Percentiles rank a stretch among this genome's conserved stretches.
These are phyloP conservation scores for Aureobasidium sp. DNA, from an alignment of 2,329 filamentous ascomycete species.

Conservation along the genomic window DNA sequence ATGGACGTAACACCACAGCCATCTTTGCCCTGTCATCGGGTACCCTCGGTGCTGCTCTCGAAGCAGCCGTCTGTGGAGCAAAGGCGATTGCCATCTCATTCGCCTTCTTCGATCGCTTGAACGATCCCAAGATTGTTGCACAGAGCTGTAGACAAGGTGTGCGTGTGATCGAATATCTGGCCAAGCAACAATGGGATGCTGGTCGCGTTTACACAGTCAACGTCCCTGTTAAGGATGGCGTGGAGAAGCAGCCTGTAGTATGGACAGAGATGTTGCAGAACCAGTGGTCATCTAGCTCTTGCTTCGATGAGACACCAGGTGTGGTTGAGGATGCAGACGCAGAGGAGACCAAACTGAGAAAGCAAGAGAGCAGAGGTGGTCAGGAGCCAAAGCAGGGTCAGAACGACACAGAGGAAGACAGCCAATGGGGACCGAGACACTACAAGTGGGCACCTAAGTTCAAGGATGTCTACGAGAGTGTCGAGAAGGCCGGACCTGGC, in stretches of 20 bases:
- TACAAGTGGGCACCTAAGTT: constrained; percentile 94
- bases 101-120: constrained; percentile 79
- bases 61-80: constrained; percentile 39
- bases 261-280: constrained; percentile 87
- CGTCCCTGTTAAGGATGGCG: constrained; percentile 68
- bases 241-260: constrained; percentile 53
- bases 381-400: constrained; percentile 32
- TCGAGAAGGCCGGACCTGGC: constrained; percentile 68
- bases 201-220: constrained; percentile 79
- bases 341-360: constrained; percentile 65
- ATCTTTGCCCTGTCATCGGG: constrained; percentile 42
- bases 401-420: constrained; percentile 27
- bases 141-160: constrained; percentile 68
- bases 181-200: constrained; percentile 56
- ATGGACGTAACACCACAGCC: constrained; percentile 38
- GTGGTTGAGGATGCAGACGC: constrained; percentile 50
- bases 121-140: constrained; percentile 72
- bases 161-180: constrained; percentile 69
- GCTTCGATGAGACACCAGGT: constrained; percentile 70
- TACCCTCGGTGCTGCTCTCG: constrained; percentile 42
- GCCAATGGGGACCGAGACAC: constrained; percentile 65
- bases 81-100: constrained; percentile 74
- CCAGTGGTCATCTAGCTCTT: constrained; percentile 75
- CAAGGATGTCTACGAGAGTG: constrained; percentile 76
- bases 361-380: constrained; percentile 41